A percentile compares a stretch with the other conserved stretches of the same genome.
Evolutionary conservation across 164 flowering plant genomes (phyloP).

Genomic region (Macadamia tetraphylla): DNA sequence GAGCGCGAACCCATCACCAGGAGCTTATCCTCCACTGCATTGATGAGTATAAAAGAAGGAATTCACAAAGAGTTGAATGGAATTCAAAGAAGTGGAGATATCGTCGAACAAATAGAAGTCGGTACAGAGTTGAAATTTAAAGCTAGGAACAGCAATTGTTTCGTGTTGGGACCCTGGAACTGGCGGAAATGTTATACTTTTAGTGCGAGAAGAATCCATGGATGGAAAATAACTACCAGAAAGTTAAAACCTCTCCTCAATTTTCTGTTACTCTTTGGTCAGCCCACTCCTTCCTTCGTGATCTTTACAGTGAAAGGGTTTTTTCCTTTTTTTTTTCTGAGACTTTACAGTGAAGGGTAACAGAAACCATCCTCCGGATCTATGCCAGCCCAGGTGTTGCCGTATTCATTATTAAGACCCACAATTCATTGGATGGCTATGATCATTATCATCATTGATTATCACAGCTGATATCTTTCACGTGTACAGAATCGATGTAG

Average conservation of each 20-base stretch:
- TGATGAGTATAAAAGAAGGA: neutral
- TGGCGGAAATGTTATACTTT: conserved; percentile 3
- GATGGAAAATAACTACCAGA: conserved; percentile 13
- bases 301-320: neutral
- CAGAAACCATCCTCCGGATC: too few relatives aligned
- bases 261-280: neutral
- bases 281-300: neutral
- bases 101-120: neutral
- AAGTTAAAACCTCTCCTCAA: conserved; percentile 3
- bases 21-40: neutral
- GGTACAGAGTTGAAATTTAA: conserved; percentile 1
- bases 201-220: conserved; percentile 11
- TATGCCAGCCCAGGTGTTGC: too few relatives aligned
- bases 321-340: too few relatives aligned
- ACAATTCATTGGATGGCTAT: too few relatives aligned
- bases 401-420: too few relatives aligned
- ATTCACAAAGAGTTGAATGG: neutral
- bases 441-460: too few relatives aligned
- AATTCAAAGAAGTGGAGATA: neutral
- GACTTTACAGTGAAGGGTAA: too few relatives aligned
- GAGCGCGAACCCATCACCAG: neutral
- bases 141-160: neutral
- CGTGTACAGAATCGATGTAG: too few relatives aligned
- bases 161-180: neutral
- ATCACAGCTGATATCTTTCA: too few relatives aligned